Percentiles rank a stretch among this genome's conserved stretches.
Evolutionary conservation across 2,329 filamentous ascomycete genomes (phyloP).

Genomic region (Phoma herbarum): DNA sequence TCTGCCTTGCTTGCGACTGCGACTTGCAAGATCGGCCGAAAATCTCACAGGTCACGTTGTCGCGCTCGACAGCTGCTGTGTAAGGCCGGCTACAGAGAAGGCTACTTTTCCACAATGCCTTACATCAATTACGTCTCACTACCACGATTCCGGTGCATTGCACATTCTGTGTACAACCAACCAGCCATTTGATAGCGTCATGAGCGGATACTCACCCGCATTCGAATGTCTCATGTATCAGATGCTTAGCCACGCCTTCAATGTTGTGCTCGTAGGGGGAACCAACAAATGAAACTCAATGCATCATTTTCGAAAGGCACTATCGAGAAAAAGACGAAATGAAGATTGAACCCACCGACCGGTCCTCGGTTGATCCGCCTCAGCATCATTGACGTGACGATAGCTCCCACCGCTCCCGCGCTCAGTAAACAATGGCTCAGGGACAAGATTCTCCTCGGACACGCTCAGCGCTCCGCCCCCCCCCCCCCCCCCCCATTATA

Average conservation of each 20-base stretch:
- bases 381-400: neutral
- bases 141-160: conserved; percentile 12
- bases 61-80: conserved; percentile 14
- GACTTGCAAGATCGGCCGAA: conserved; percentile 12
- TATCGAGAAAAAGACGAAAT: no score
- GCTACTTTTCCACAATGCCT: conserved; percentile 17
- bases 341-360: conserved; percentile 12
- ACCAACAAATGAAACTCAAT: no score
- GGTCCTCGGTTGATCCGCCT: neutral
- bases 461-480: neutral
- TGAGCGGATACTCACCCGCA: no score
- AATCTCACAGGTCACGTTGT: conserved; percentile 19
- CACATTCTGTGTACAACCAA: conserved; percentile 14
- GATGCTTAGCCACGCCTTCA: no score
- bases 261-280: no score
- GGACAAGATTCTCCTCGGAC: conserved; percentile 2
- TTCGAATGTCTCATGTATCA: no score
- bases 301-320: no score
- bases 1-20: conserved; percentile 17
- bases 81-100: conserved; percentile 15
- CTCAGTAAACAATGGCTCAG: conserved; percentile 21
- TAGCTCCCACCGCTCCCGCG: neutral
- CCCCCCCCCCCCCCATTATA: neutral
- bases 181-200: conserved; percentile 11
- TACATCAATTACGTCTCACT: conserved; percentile 8